Percentiles rank a stretch among this genome's conserved stretches.
Evolutionary conservation across 1,284 basidiomycete genomes (phyloP).

Genomic region (Ustilago vetiveriae): DNA sequence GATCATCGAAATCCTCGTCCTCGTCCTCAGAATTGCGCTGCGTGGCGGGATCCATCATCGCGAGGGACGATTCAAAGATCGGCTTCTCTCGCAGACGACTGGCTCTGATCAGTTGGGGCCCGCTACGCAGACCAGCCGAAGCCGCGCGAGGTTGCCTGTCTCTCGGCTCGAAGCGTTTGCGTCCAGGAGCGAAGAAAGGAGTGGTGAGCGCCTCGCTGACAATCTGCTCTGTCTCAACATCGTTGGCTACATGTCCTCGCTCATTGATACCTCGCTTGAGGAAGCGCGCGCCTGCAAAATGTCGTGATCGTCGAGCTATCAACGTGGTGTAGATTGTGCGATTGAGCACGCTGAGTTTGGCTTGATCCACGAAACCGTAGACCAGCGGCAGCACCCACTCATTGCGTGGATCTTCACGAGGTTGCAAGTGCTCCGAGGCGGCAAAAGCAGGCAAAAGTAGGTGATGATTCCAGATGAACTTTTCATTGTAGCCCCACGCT

Average conservation of each 20-base stretch:
- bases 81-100: constrained; percentile 37
- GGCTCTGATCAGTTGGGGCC: constrained; percentile 17
- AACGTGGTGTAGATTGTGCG: constrained; percentile 91
- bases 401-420: constrained; percentile 67
- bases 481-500: constrained; percentile 78
- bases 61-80: constrained; percentile 3
- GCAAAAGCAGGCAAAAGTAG: constrained; percentile 76
- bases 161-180: constrained; percentile 20
- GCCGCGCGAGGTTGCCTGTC: constrained; percentile 7
- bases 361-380: constrained; percentile 97
- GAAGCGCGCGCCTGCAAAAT: constrained; percentile 95
- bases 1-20: constrained; percentile 10
- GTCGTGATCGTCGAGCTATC: constrained; percentile 90
- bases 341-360: constrained; percentile 90
- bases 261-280: constrained; percentile 94
- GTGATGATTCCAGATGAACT: constrained; percentile 96
- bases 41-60: background rate
- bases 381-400: constrained; percentile 91
- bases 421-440: constrained; percentile 38
- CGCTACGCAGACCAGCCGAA: constrained; percentile 5
- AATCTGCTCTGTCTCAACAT: constrained; percentile 99
- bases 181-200: constrained; percentile 60
- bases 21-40: background rate
- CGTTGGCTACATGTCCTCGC: constrained; percentile 92
- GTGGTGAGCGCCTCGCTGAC: constrained; percentile 91